Evolutionary conservation across 169 alveolate genomes (phyloP).

Genomic region (Cryptosporidium viatorum): DNA sequence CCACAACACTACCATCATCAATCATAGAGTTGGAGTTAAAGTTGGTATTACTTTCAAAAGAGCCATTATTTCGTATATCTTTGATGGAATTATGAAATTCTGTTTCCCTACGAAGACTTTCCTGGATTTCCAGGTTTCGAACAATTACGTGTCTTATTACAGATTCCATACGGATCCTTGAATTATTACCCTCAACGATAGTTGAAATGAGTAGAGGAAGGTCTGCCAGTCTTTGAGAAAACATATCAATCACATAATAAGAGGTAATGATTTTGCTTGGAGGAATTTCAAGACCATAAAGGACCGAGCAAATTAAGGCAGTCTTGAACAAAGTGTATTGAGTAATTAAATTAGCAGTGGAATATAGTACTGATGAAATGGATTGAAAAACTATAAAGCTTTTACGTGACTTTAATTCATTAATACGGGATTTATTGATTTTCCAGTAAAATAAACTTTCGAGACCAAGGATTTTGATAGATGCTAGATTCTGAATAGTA

Average conservation of each 20-base stretch:
- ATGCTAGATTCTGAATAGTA: constrained; percentile 31
- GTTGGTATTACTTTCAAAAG: constrained; percentile 25
- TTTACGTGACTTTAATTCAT: constrained; percentile 41
- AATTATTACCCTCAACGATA: constrained; percentile 59
- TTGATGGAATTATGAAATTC: not conserved
- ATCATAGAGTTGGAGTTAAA: constrained; percentile 9
- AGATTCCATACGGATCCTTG: constrained; percentile 41
- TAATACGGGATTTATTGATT: constrained; percentile 39
- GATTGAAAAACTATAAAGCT: constrained; percentile 42
- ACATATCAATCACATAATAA: constrained; percentile 48
- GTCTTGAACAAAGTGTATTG: constrained; percentile 46
- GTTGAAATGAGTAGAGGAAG: constrained; percentile 63
- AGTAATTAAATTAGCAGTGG: constrained; percentile 55
- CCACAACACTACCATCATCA: constrained; percentile 7
- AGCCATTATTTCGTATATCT: not conserved
- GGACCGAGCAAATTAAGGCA: constrained; percentile 12
- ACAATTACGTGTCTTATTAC: constrained; percentile 10
- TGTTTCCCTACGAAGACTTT: constrained; percentile 1
- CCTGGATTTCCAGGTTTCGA: constrained; percentile 13
- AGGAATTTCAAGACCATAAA: constrained; percentile 39
- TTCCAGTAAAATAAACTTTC: constrained; percentile 47
- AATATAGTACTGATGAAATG: constrained; percentile 59
- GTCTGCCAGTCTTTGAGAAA: constrained; percentile 61
- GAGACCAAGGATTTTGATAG: constrained; percentile 47
- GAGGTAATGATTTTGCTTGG: constrained; percentile 54